A percentile compares a stretch with the other conserved stretches of the same genome.
phyloP scores from a whole-genome alignment of 2,329 filamentous ascomycete genomes.

The Aspergillus sp. region DNA sequence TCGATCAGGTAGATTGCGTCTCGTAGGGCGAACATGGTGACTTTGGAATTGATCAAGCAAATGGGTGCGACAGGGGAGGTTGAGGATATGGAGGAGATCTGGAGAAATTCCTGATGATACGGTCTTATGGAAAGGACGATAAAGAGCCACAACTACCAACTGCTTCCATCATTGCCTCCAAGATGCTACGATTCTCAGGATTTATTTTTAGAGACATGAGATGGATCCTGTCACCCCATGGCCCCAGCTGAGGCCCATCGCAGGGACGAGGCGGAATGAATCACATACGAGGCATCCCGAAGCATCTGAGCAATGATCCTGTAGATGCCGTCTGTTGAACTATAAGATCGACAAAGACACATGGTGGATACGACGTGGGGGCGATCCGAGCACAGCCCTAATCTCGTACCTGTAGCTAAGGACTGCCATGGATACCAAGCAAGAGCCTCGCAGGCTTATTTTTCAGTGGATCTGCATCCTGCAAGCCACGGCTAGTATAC shows the following conservation, averaged over 20 bases:
- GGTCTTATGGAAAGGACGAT: not conserved
- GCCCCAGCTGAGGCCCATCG: not conserved
- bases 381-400: constrained; percentile 1
- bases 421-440: constrained; percentile 5
- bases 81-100: constrained; percentile 1
- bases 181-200: not conserved
- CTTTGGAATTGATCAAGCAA: constrained; percentile 2
- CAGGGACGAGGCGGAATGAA: not conserved
- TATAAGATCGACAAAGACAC: not conserved
- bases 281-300: not conserved
- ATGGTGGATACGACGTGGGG: not conserved
- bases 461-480: constrained; percentile 4
- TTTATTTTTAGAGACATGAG: not conserved
- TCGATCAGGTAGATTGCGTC: constrained; percentile 18
- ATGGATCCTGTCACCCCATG: not conserved
- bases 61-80: constrained; percentile 2
- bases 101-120: not conserved
- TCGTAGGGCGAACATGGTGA: constrained; percentile 14
- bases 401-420: constrained; percentile 3
- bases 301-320: not conserved
- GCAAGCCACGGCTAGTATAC: not conserved
- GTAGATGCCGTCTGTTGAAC: not conserved
- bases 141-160: not conserved
- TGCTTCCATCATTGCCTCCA: not conserved
- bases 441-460: constrained; percentile 1